Evolutionary conservation across 1,284 basidiomycete genomes (phyloP).

Genomic region (Porodaedalea pini): DNA sequence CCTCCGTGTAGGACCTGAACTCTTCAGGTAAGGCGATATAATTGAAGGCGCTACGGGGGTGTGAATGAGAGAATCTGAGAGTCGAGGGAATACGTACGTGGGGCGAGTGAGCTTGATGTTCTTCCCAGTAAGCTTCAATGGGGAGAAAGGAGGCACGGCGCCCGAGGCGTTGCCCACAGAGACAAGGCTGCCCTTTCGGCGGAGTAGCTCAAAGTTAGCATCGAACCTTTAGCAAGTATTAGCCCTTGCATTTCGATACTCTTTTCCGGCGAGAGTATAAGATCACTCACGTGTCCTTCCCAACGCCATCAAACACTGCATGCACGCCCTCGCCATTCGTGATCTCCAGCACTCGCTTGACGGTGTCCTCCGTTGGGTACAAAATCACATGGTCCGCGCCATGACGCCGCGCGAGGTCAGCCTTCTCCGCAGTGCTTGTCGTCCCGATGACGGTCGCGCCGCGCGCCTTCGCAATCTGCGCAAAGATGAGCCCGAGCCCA

Average conservation of each 20-base stretch:
- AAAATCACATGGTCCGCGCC: constrained; percentile 89
- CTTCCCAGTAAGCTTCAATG: constrained; percentile 76
- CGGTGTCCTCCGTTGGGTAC: constrained; percentile 71
- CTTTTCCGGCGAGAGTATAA: background rate
- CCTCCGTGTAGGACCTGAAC: constrained; percentile 57
- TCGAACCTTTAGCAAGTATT: constrained; percentile 56
- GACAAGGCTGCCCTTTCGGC: constrained; percentile 82
- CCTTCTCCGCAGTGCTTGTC: constrained; percentile 85
- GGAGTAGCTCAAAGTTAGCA: constrained; percentile 75
- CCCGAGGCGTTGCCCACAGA: constrained; percentile 92
- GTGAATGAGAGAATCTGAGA: background rate
- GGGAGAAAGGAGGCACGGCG: constrained; percentile 66
- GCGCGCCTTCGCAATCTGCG: constrained; percentile 59
- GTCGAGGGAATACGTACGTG: constrained; percentile 46
- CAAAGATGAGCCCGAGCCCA: constrained; percentile 57
- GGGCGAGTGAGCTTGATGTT: constrained; percentile 80
- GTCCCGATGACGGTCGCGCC: constrained; percentile 94
- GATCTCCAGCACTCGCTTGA: constrained; percentile 69
- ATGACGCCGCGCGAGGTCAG: constrained; percentile 71
- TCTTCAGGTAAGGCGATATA: constrained; percentile 75
- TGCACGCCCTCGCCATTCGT: constrained; percentile 84
- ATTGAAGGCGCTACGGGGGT: constrained; percentile 48
- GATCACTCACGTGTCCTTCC: constrained; percentile 75
- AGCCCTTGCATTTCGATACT: background rate
- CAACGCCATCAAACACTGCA: constrained; percentile 91